Evolutionary conservation across 2,329 filamentous ascomycete species (phyloP), one percentile per base, ranked within the genome.

Genomic region (Macrophomina phaseolina): DNA sequence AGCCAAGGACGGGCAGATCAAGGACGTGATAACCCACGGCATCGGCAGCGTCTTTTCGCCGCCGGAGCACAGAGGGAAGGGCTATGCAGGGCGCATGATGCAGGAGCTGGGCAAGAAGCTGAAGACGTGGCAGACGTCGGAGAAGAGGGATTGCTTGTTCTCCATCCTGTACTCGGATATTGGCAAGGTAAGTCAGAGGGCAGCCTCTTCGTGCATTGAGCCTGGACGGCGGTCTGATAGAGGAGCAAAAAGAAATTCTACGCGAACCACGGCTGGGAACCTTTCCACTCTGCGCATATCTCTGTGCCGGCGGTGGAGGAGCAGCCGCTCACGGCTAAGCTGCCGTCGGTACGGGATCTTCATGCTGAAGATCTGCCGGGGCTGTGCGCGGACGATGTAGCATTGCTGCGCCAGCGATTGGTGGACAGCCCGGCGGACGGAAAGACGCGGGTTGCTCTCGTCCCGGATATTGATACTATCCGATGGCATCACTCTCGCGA

Each of bases 401-500:
- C 82, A 56, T 80, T 88, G 30, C 78, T 97, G 65, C 84, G 85
- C 11, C 75, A 78, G 12, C 81, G 82, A 9, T 80, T 93, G n/a
- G 70, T 78, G 23, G 71, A 71, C 68, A 72, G 72, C 73, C 73
- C 74, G 73, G 71, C 73, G 75, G 73, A 73, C 69, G 74, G 79
- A 67, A 81, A 83, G 70, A 85, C 82, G 14, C 60, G 55, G 34
- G 85, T 95, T 48, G 91, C 92, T 48, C 81, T 94, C 69, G 71
- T 88, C 56, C 91, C 92, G 0, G 87, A 92, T 72, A 78, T 86
- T 68, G 86, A 90, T 66, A 87, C 88, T 6, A 85, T 93, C 70
- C 80, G 85, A 68, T 96, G 92, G 92, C 90, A 94, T 77, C 87
- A 92, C 76, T 87, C 89, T 67, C 88, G 94, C 58, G 93, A 97